These are phyloP conservation scores for Lasiodiplodia theobromae DNA, from an alignment of 2,329 filamentous ascomycete genomes.

Conservation along the genomic window DNA sequence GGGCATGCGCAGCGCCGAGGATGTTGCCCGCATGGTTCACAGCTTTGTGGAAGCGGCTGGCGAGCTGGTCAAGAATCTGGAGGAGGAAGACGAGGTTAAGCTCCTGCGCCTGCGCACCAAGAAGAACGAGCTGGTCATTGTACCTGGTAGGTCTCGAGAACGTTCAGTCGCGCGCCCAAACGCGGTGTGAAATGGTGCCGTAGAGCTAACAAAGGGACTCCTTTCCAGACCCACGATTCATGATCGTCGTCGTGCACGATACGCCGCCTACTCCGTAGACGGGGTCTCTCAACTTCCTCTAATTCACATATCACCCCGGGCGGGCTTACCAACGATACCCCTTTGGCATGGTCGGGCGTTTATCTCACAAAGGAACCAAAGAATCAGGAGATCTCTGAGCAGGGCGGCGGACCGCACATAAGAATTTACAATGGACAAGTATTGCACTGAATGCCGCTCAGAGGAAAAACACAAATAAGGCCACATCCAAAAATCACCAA, in stretches of 20 bases:
- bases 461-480: neutral
- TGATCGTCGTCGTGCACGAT: constrained; percentile 81
- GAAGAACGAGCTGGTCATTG: constrained; percentile 84
- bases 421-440: neutral
- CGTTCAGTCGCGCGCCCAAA: neutral
- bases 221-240: constrained; percentile 70
- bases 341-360: constrained; percentile 28
- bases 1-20: constrained; percentile 68
- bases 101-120: constrained; percentile 79
- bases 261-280: constrained; percentile 66
- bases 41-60: constrained; percentile 74
- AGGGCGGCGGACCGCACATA: neutral
- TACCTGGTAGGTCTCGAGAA: constrained; percentile 61
- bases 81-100: constrained; percentile 79
- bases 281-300: neutral
- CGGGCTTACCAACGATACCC: constrained; percentile 29
- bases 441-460: neutral
- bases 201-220: neutral
- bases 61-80: constrained; percentile 73
- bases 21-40: constrained; percentile 79
- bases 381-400: constrained; percentile 18
- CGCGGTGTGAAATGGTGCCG: neutral
- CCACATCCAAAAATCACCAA: constrained; percentile 57
- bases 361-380: neutral
- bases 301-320: constrained; percentile 7